Base-by-base conservation (phyloP, 352 stramenopile species). In the Thalassiosira hispida region DNA sequence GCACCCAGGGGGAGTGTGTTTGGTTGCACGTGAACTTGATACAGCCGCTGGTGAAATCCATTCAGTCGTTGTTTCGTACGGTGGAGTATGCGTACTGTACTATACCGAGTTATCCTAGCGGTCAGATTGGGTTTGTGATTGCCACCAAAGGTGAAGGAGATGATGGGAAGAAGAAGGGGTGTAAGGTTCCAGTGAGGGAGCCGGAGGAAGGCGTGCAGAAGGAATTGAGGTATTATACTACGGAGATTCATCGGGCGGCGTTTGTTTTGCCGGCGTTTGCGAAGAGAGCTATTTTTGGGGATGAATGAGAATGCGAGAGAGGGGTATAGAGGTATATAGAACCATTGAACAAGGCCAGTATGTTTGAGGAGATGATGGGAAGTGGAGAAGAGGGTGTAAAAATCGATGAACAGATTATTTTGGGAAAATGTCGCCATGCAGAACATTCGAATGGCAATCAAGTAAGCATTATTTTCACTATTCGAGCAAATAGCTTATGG, bases 61-160 rank as follows among this genome's bases (percentile, higher is more conserved):
- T 98, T 83, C 87, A 91, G 42, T 73, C 74, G 23, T 92, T 97
- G 52, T 99, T 98, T 69, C 92, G 92, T 11, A 96, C 94, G 8
- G 96, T 99, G 74, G 96, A 98, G 77, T 99, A 99, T 91, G 96
- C 96, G 16, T 99, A 98, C 91, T 99, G 96, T 52, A 98, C 95
- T 52, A 98, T 99, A 80, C 98, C 98, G 4, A 98, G 97, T 23
- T 99, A 99, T 92, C 97, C 98, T 7, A 98, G 94, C 46, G 98
- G 97, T 49, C 97, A 99, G 87, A 99, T 99, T 88, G 97, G 97
- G 38, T 99, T 99, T 81, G 96, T 94, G 40, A 57, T 94, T 57
- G 90, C 81, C 1, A 91, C 78, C 20, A 94, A 94, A 65, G 78
- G 63, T 20, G 62, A 64, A 11, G 51, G 35, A 29, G 2, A 29